Base-by-base conservation (phyloP, 1,139 yeast genomes). In the Taiozyma onychis region DNA sequence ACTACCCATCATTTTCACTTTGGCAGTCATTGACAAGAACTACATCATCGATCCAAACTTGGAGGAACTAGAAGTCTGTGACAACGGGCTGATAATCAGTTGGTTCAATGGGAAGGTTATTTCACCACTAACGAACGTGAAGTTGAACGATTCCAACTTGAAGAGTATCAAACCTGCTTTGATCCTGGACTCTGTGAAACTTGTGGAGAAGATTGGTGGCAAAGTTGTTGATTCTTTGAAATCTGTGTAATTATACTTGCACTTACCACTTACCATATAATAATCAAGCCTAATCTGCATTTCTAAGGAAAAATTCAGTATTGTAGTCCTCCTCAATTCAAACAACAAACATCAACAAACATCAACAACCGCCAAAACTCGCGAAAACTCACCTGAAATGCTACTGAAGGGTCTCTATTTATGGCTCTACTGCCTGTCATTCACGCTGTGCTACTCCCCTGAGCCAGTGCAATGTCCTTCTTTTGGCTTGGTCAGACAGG, bases 21-120 rank as follows among this genome's bases (percentile, higher is more conserved):
- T 88, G 42, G 96, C 96, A 0, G 74, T 86, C 3, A 78, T 88
- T 1, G 96, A 93, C 1, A 66, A 75, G 14, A 69, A 81, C 45
- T 75, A 85, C 6, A 74, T 90, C 44, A 66, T 83, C 18, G 99
- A 91, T 63, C 97, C 98, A 0, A 83, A 95, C 1, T 70, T 79
- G 22, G 88, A 85, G 54, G 99, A 91, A 66, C 91, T 88, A 62
- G 88, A 83, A 55, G 96, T 90, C 2, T 76, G 91, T 53, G 96
- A 90, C 58, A 86, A 87, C 55, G 96, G 96, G 0, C 57, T 91
- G 21, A 71, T 89, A 45, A 66, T 88, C 9, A 82, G 93, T 39
- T 90, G 85, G 80, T 77, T 80, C 49, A 71, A 82, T 51, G 81
- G 82, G 22, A 74, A 76, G 53, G 81, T 88, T 2, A 79, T 81